Evolutionary conservation across 192 early-diverging fungal genomes (phyloP).

Genomic region (Funneliformis mosseae): DNA sequence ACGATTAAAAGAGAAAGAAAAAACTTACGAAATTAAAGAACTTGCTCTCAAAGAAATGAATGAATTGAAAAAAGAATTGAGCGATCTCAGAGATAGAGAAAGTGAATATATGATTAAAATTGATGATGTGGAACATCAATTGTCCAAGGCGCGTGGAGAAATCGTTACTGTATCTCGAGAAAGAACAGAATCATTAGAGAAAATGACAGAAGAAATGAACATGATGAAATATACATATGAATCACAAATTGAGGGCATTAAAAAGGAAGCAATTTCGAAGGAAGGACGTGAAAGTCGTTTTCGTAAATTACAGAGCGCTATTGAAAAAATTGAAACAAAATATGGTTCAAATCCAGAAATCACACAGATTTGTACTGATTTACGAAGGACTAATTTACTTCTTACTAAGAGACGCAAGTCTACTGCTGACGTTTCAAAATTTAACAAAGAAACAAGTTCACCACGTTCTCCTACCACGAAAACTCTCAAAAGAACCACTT

Average conservation of each 20-base stretch:
- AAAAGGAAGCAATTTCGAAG: constrained; percentile 12
- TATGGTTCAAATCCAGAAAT: not conserved
- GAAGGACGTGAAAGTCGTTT: constrained; percentile 18
- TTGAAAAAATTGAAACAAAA: constrained; percentile 13
- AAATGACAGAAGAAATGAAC: constrained; percentile 26
- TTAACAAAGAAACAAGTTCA: not conserved
- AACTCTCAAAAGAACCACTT: not conserved
- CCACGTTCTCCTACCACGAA: constrained; percentile 21
- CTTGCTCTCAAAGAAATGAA: constrained; percentile 22
- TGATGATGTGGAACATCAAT: constrained; percentile 25
- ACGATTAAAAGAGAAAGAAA: constrained; percentile 24
- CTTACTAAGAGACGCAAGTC: constrained; percentile 24
- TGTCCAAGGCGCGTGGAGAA: constrained; percentile 7
- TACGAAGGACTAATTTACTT: constrained; percentile 1
- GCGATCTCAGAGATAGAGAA: constrained; percentile 5
- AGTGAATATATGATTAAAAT: constrained; percentile 29
- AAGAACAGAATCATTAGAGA: constrained; percentile 13
- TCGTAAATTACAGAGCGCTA: not conserved
- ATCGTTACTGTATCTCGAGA: not conserved
- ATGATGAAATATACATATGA: constrained; percentile 27
- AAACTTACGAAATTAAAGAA: constrained; percentile 18
- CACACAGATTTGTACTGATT: constrained; percentile 6
- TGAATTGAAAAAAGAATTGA: constrained; percentile 19
- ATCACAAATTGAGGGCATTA: constrained; percentile 23
- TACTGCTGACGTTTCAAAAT: not conserved